phyloP scores from a whole-genome alignment of 306 rosid species.

The Hippophae rhamnoides region DNA sequence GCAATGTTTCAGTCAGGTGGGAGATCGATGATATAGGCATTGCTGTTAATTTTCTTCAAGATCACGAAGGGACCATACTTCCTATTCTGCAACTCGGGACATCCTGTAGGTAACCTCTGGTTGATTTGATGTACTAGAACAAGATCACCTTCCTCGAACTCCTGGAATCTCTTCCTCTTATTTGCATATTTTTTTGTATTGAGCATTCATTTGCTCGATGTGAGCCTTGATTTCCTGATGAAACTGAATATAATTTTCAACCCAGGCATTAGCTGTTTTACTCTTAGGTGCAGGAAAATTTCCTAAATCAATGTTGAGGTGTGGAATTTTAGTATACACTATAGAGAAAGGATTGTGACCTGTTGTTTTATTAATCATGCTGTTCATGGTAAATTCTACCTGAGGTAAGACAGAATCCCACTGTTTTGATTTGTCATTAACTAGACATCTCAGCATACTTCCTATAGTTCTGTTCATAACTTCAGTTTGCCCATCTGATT shows the following conservation, averaged over 20 bases:
- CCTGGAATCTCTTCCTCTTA: not conserved
- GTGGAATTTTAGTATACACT: not conserved
- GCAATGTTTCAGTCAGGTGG: no score
- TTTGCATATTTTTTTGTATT: no score
- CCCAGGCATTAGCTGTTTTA: no score
- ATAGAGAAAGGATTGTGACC: not conserved
- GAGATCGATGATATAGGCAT: not conserved
- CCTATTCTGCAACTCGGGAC: not conserved
- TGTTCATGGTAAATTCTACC: not conserved
- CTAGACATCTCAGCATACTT: not conserved
- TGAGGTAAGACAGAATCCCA: not conserved
- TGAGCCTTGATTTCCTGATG: not conserved
- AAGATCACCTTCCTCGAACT: not conserved
- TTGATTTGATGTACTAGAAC: not conserved
- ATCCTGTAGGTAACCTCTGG: not conserved
- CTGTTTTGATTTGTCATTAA: not conserved
- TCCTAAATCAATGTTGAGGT: not conserved
- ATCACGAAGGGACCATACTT: not conserved
- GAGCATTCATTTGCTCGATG: not conserved
- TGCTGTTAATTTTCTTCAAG: not conserved
- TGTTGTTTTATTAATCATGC: not conserved
- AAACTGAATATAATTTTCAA: not conserved
- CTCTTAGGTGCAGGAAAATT: no score
- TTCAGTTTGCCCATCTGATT: conserved; percentile 1
- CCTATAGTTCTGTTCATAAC: not conserved